phyloP scores from a whole-genome alignment of 2,329 filamentous ascomycete species.

The Nannizzia gypsea region DNA sequence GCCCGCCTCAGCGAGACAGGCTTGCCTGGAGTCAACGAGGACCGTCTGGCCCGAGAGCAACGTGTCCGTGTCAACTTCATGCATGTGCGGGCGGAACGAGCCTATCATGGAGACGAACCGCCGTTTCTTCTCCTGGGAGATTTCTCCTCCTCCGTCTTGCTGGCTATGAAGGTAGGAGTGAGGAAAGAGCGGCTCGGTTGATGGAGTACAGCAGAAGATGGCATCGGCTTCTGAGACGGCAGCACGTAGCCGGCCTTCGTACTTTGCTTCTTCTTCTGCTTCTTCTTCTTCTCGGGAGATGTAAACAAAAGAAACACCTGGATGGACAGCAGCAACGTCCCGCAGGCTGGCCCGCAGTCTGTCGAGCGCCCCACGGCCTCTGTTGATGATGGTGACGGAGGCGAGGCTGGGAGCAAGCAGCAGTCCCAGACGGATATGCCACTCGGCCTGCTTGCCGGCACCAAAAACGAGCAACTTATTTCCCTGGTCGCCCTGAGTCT shows the following conservation, averaged over 20 bases:
- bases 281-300: conserved; percentile 5
- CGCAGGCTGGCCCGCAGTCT: conserved; percentile 57
- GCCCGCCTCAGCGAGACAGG: conserved; percentile 36
- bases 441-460: conserved; percentile 39
- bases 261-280: not conserved
- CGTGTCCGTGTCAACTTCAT: conserved; percentile 38
- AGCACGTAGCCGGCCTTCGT: conserved; percentile 19
- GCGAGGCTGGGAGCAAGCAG: conserved; percentile 40
- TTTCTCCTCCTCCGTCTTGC: no score
- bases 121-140: conserved; percentile 11
- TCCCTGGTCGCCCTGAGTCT: conserved; percentile 11
- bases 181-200: conserved; percentile 34
- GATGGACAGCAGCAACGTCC: conserved; percentile 40
- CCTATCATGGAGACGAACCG: conserved; percentile 42
- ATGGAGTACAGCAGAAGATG: conserved; percentile 42
- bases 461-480: conserved; percentile 38
- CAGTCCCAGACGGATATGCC: conserved; percentile 39
- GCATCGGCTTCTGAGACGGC: conserved; percentile 29
- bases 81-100: conserved; percentile 45
- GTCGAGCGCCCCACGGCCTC: conserved; percentile 51
- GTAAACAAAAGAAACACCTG: conserved; percentile 18
- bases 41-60: conserved; percentile 48
- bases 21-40: conserved; percentile 49
- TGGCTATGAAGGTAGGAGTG: conserved; percentile 23
- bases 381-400: conserved; percentile 67